phyloP scores from a whole-genome alignment of 129 eudicot genomes.

The Mikania micrantha region DNA sequence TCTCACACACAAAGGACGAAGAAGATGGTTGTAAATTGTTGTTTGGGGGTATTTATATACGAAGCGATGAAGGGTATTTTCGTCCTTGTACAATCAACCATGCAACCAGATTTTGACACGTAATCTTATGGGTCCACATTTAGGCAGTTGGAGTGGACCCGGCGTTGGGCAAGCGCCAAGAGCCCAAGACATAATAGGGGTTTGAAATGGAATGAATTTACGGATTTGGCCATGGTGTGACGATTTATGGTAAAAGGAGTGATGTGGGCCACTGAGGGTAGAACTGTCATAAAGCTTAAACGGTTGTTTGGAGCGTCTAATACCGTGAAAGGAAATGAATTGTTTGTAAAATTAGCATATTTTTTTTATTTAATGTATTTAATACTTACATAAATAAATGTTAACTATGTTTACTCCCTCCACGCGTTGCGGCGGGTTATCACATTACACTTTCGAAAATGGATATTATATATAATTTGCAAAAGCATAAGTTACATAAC shows the following conservation, averaged over 20 bases:
- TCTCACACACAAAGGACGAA: background rate
- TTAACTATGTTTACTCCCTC: too few relatives aligned
- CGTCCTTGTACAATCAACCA: background rate
- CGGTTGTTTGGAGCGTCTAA: constrained; percentile 11
- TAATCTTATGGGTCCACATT: background rate
- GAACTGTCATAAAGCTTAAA: background rate
- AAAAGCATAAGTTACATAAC: too few relatives aligned
- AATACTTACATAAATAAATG: too few relatives aligned
- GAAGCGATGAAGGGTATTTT: background rate
- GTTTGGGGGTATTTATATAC: background rate
- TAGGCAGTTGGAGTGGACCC: constrained; percentile 8
- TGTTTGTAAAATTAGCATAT: background rate
- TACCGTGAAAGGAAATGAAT: background rate
- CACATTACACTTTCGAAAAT: too few relatives aligned
- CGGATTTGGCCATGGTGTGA: background rate
- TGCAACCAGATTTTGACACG: background rate
- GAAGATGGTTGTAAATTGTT: background rate
- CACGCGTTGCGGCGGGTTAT: too few relatives aligned
- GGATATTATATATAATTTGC: too few relatives aligned
- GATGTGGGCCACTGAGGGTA: background rate
- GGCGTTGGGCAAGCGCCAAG: background rate
- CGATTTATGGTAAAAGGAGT: background rate
- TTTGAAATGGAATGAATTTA: background rate
- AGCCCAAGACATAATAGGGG: background rate
- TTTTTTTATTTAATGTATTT: too few relatives aligned